phyloP scores from a whole-genome alignment of 2,329 filamentous ascomycete genomes.

The Teratosphaeria pseudoeucalypti region DNA sequence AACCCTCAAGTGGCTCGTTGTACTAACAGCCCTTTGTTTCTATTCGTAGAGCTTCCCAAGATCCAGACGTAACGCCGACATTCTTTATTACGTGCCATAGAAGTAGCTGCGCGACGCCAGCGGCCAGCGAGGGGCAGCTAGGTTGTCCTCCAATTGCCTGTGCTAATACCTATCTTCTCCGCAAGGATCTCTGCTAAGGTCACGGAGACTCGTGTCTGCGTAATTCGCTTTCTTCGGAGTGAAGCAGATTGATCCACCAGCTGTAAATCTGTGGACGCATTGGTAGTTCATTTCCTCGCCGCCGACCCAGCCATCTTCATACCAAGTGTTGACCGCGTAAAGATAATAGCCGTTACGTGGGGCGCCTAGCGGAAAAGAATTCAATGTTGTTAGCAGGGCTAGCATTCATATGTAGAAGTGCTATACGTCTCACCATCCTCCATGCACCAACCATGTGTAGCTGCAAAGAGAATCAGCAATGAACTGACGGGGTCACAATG shows the following conservation, averaged over 20 bases:
- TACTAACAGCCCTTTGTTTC: neutral
- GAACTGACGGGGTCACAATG: neutral
- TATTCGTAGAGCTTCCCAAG: neutral
- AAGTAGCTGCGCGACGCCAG: neutral
- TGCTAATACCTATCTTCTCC: neutral
- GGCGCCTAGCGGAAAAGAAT: neutral
- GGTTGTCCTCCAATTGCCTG: neutral
- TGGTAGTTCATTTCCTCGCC: neutral
- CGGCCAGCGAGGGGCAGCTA: neutral
- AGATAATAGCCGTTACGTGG: neutral
- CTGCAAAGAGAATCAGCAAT: neutral
- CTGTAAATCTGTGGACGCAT: neutral
- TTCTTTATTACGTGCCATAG: neutral
- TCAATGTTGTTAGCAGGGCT: neutral
- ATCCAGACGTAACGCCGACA: neutral
- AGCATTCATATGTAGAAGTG: neutral
- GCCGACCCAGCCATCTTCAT: neutral
- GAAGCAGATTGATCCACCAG: neutral
- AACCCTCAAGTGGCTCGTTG: neutral
- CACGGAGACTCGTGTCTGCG: neutral
- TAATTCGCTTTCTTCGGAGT: neutral
- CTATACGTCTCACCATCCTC: neutral
- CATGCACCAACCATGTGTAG: neutral
- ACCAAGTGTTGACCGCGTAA: neutral
- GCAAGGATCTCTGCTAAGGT: neutral